Conservation (phyloP, 768 basidiomycete species). For the Boletus rubescentipes region DNA sequence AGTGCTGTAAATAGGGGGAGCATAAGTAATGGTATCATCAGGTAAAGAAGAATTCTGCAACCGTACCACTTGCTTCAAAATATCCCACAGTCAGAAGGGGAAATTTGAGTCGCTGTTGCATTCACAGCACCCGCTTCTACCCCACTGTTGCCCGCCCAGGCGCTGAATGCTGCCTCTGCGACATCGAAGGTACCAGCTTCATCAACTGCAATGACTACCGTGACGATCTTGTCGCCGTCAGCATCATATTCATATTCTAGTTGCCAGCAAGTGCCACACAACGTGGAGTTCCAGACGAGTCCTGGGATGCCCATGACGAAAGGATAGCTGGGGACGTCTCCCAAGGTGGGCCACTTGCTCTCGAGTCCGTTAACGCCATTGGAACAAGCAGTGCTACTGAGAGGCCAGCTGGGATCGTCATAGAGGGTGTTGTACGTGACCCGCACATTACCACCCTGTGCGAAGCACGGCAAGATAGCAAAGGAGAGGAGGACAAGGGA, state of each 20-base stretch:
- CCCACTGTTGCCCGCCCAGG: background rate
- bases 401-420: conserved; percentile 5
- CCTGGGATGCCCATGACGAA: background rate
- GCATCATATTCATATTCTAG: background rate
- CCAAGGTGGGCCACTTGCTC: conserved; percentile 32
- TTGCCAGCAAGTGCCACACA: conserved; percentile 61
- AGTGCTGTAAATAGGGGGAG: background rate
- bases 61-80: background rate
- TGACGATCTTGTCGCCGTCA: background rate
- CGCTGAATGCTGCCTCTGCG: background rate
- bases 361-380: conserved; percentile 27
- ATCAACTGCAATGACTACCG: background rate
- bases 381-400: conserved; percentile 18
- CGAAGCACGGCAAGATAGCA: background rate
- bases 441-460: too few relatives aligned
- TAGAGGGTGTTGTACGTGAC: background rate
- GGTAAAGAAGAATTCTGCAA: background rate
- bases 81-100: background rate
- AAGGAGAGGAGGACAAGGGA: background rate
- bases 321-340: conserved; percentile 20
- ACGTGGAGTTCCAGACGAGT: conserved; percentile 43
- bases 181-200: background rate
- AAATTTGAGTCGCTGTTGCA: background rate
- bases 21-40: background rate
- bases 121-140: background rate